Evolutionary conservation across 2,329 filamentous ascomycete species (phyloP).

Genomic region (Fusarium ambrosium): DNA sequence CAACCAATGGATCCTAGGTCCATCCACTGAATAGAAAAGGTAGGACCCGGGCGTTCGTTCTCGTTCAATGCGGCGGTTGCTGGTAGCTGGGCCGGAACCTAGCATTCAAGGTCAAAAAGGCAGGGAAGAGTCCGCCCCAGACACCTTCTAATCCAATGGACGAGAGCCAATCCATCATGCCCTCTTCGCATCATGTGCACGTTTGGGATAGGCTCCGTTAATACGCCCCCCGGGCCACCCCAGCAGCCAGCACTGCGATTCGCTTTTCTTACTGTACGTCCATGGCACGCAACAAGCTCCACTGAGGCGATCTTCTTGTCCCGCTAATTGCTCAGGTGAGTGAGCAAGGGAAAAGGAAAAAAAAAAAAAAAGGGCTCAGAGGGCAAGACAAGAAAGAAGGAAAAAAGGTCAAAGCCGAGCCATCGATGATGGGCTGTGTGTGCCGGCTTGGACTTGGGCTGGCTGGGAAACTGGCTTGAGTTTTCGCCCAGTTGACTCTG

Average conservation of each 20-base stretch:
- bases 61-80: neutral
- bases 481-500: neutral
- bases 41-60: neutral
- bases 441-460: conserved; percentile 33
- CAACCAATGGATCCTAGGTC: neutral
- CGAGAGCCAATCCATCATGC: conserved; percentile 15
- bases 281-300: conserved; percentile 8
- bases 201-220: neutral
- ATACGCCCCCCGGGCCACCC: neutral
- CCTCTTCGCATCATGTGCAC: conserved; percentile 30
- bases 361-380: conserved; percentile 9
- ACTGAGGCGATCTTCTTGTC: conserved; percentile 18
- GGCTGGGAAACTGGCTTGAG: conserved; percentile 19
- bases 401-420: neutral
- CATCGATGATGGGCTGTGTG: conserved; percentile 32
- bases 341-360: conserved; percentile 10
- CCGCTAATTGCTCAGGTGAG: conserved; percentile 12
- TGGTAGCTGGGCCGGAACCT: conserved; percentile 4
- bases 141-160: conserved; percentile 14
- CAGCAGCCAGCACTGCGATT: neutral
- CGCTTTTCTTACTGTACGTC: neutral
- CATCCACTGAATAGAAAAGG: neutral
- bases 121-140: conserved; percentile 15
- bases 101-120: conserved; percentile 11
- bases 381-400: neutral